Evolutionary conservation across 495 filamentous ascomycete species (phyloP).

Genomic region (Aspergillus cavernicola): DNA sequence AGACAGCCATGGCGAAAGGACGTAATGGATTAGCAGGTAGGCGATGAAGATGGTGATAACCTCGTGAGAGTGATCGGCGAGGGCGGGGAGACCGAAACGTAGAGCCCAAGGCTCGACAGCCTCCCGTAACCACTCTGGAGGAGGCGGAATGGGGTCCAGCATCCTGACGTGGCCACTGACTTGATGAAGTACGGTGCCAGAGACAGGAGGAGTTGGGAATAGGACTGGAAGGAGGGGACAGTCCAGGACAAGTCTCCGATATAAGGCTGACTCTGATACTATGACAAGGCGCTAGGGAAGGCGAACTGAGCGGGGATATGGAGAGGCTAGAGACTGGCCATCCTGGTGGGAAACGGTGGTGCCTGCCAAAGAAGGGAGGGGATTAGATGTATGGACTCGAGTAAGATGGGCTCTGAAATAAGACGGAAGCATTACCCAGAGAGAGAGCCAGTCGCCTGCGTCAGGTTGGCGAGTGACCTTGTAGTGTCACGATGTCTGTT

Average conservation of each 20-base stretch:
- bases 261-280: slow-evolving; percentile 1
- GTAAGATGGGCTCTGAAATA: not conserved
- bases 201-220: not conserved
- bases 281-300: not conserved
- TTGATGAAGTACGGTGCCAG: too few relatives aligned
- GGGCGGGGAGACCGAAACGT: slow-evolving; percentile 58
- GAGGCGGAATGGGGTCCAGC: slow-evolving; percentile 47
- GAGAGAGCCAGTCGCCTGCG: not conserved
- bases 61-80: slow-evolving; percentile 88
- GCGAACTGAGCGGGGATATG: slow-evolving; percentile 1
- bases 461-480: not conserved
- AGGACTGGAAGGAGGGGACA: not conserved
- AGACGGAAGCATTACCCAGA: not conserved
- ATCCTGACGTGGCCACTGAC: slow-evolving; percentile 29
- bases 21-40: slow-evolving; percentile 72
- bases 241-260: slow-evolving; percentile 1
- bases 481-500: not conserved
- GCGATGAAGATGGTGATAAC: slow-evolving; percentile 66
- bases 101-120: slow-evolving; percentile 43
- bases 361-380: not conserved
- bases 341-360: slow-evolving; percentile 10
- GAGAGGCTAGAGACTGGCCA: slow-evolving; percentile 9
- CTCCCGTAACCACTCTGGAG: slow-evolving; percentile 41
- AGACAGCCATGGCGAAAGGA: slow-evolving; percentile 74
- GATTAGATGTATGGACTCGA: not conserved